Evolutionary conservation across 139 green algal genomes (phyloP), one percentile per base, ranked within the genome.

Genomic region (Closterium sp.): DNA sequence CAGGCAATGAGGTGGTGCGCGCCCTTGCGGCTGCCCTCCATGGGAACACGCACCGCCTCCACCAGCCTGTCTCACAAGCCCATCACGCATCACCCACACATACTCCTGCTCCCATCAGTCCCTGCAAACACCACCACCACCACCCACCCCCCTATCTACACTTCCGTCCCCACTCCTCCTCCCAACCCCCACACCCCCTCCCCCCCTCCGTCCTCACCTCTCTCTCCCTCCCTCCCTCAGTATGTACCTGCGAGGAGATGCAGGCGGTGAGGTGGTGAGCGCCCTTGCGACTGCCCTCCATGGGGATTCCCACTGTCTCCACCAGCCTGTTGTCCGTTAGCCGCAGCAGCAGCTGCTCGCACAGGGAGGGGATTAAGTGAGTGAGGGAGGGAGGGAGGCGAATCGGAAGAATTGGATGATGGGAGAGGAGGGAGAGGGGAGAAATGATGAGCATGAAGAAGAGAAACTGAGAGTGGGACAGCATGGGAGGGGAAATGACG

Each of bases 231-330:
- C 32, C 32, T 3, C 3, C 32, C 2, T 3, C 38, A 9, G n/a
- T n/a, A n/a, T n/a, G n/a, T 9, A 98, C 97, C 96, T 99, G 98
- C 0, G 96, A 98, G 13, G 97, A 98, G 17, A 99, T 97, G 92
- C 98, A 99, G 50, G 97, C 97, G 9, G 98, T 99, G 21, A 99
- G 96, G 4, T 97, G 93, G 11, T 89, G n/a, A 2, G 86, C 31
- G 38, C 92, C 92, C 27, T 34, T 94, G 27, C 32, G 86, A 5
- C 29, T 28, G 21, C 27, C 27, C 89, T 94, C 92, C 1, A 91
- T 92, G 24, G 97, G 97, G 32, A 99, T 99, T 24, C 97, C 97
- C 17, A 96, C 98, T 24, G 97, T 96, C 95, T 99, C 98, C 50
- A 99, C 96, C 22, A 99, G 88, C 29, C 95, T 95, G 2, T 97